A percentile compares a stretch with the other conserved stretches of the same genome.
Evolutionary conservation across 2,329 filamentous ascomycete species (phyloP).

Genomic region (Fusarium sp.): DNA sequence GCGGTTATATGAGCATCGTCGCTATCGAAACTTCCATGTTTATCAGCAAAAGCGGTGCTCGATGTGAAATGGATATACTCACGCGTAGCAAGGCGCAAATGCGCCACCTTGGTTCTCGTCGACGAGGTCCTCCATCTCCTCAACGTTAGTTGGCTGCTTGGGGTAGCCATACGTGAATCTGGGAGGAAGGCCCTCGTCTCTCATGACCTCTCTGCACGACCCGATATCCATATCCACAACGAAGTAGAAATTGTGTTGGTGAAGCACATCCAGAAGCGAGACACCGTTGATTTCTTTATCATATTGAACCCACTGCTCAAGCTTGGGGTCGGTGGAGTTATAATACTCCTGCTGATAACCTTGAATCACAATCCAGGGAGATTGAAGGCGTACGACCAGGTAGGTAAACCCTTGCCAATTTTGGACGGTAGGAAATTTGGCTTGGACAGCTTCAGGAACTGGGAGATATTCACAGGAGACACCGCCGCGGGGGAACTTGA

Average conservation of each 20-base stretch:
- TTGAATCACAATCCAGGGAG: no score
- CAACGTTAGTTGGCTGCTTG: background rate
- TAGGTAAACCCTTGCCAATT: background rate
- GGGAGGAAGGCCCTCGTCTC: background rate
- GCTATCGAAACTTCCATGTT: background rate
- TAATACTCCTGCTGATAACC: background rate
- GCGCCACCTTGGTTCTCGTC: background rate
- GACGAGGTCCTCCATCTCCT: background rate
- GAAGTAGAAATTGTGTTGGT: no score
- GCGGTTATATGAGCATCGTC: slow-evolving; percentile 1
- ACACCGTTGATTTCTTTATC: no score
- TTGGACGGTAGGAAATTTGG: background rate
- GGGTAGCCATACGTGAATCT: background rate
- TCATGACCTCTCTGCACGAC: background rate
- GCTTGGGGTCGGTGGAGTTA: background rate
- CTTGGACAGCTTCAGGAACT: background rate
- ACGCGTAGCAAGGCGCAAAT: background rate
- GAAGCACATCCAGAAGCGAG: no score
- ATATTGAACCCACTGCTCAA: no score
- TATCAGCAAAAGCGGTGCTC: background rate
- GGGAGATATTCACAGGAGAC: background rate
- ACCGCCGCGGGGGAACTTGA: background rate
- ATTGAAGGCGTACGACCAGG: background rate
- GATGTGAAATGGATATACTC: background rate
- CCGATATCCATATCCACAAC: no score